Percentiles rank a stretch among this genome's conserved stretches.
Evolutionary conservation across 345 rosid genomes (phyloP).

Genomic region (Syzygium aromaticum): DNA sequence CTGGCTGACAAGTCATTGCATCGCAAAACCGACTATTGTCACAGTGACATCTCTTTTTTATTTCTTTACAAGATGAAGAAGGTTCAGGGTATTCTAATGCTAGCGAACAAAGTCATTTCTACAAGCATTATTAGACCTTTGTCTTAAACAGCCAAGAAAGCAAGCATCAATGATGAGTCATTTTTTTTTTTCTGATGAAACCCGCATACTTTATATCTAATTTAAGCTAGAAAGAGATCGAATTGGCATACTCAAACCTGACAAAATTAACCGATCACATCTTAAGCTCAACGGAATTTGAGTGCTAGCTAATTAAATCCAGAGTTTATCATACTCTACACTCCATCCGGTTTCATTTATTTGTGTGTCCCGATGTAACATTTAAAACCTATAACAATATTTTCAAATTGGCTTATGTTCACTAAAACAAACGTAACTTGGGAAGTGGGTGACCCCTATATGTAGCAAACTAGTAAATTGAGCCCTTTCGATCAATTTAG

Average conservation of each 20-base stretch:
- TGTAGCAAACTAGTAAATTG: not conserved
- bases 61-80: not conserved
- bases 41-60: not conserved
- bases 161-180: not conserved
- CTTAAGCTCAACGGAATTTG: not conserved
- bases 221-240: not conserved
- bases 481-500: not conserved
- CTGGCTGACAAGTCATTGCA: not conserved
- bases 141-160: not conserved
- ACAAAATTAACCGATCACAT: not conserved
- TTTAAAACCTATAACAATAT: not conserved
- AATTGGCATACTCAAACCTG: not conserved
- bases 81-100: not conserved
- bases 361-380: not conserved
- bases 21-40: not conserved
- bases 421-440: not conserved
- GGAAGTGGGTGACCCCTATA: not conserved
- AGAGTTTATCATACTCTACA: not conserved
- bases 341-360: not conserved
- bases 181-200: rapidly evolving
- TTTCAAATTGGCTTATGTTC: not conserved
- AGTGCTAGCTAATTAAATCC: not conserved
- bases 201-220: not conserved
- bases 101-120: not conserved
- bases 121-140: not conserved